Evolutionary conservation across 2,329 filamentous ascomycete genomes (phyloP), one percentile per base, ranked within the genome.

Genomic region (Colletotrichum musicola): DNA sequence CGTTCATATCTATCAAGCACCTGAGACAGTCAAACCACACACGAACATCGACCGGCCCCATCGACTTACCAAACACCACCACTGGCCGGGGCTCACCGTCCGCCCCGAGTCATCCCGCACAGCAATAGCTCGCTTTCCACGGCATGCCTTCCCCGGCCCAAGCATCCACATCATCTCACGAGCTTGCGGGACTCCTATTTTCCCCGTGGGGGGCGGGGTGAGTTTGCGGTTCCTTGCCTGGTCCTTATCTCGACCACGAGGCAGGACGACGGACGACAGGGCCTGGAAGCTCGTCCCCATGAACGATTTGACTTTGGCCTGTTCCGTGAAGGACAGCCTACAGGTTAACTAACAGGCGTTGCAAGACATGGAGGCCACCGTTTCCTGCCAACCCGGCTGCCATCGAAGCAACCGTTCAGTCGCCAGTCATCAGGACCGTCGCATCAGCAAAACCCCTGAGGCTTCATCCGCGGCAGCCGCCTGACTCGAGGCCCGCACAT

Each of bases 191-290:
- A 64, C 65, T 47, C 10, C 6, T 30, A 14, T 18, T 4, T 54
- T 68, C 65, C 65, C 65, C 65, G 5, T 68, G 65, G 65, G 65
- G 65, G 25, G 62, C 62, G 60, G 64, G 65, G 65, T 35, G 30
- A 35, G 30, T 35, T 35, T 35, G 27, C 10, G 10, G 18, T 18
- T 7, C 20, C 12, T 30, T 30, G 13, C 4, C 9, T 40, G 14
- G 5, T 7, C 54, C 54, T 64, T 20, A 64, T 46, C 5, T 16
- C 25, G 62, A 16, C 18, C 16, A 38, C 14, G 27, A 22, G 16
- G 9, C 27, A 16, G 30, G 27, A 46, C 22, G n/a, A 38, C n/a
- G 30, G 27, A 46, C 22, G n/a, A 38, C n/a, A 6, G 9, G 9
- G 25, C 4, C 3, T 25, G 22, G 22, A 25, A 25, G 22, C 4